Evolutionary conservation across 768 basidiomycete genomes (phyloP).

Genomic region (Lyophyllum decastes): DNA sequence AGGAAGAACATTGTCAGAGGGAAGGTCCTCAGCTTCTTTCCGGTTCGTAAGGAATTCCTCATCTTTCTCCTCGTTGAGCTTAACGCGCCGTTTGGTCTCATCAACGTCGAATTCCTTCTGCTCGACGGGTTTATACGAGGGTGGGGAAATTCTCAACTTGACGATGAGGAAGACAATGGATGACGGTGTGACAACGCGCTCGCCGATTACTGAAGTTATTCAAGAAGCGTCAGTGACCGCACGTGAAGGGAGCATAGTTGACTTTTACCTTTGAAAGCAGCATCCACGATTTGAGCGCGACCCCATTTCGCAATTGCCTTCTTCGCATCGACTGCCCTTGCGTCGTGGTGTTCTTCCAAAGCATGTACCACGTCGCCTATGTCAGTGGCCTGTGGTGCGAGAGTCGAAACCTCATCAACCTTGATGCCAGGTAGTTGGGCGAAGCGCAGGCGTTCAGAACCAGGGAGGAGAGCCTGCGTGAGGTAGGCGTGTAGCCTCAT

Average conservation of each 20-base stretch:
- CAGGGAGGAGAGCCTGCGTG: constrained; percentile 78
- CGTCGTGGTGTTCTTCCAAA: constrained; percentile 55
- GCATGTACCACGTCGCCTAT: constrained; percentile 46
- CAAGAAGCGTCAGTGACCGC: background rate
- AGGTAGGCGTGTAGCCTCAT: constrained; percentile 86
- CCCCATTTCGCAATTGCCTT: constrained; percentile 74
- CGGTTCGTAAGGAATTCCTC: constrained; percentile 68
- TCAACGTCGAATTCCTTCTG: constrained; percentile 46
- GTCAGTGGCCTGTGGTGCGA: constrained; percentile 38
- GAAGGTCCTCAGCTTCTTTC: constrained; percentile 62
- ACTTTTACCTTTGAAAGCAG: constrained; percentile 77
- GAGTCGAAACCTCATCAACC: constrained; percentile 43
- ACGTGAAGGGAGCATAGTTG: background rate
- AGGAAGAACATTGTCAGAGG: constrained; percentile 36
- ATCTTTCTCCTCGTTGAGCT: constrained; percentile 61
- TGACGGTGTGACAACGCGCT: constrained; percentile 83
- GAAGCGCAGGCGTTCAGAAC: constrained; percentile 47
- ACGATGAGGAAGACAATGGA: constrained; percentile 86
- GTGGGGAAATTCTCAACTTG: constrained; percentile 75
- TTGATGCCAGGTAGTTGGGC: constrained; percentile 82
- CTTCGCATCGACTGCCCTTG: constrained; percentile 51
- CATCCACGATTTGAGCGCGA: constrained; percentile 75
- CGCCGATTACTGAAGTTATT: constrained; percentile 75
- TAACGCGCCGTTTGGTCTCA: constrained; percentile 46
- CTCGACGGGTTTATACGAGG: constrained; percentile 32